Evolutionary conservation across 2,329 filamentous ascomycete species (phyloP).

Genomic region (Calonectria pseudoreteaudii): DNA sequence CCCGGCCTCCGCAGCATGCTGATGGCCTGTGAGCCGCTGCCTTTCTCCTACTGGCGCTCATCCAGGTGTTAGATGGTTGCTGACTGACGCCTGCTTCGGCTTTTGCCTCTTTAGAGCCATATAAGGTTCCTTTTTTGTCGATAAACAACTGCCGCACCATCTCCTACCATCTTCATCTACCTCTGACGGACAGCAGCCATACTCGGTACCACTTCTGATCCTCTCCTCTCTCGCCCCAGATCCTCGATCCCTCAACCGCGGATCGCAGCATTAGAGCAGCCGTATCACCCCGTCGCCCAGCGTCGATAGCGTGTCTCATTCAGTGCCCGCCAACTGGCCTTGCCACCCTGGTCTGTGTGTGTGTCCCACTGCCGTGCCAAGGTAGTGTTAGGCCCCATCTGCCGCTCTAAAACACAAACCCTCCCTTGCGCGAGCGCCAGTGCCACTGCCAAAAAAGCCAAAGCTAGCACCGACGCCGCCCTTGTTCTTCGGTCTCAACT

Average conservation of each 20-base stretch:
- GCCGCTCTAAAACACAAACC: constrained; percentile 26
- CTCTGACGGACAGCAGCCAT: neutral
- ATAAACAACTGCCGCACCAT: constrained; percentile 22
- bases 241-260: neutral
- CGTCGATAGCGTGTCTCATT: constrained; percentile 17
- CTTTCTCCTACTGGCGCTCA: constrained; percentile 6
- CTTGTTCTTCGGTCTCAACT: constrained; percentile 19
- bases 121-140: constrained; percentile 17
- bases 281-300: constrained; percentile 8
- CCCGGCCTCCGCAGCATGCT: constrained; percentile 29
- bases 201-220: neutral
- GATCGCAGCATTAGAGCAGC: neutral
- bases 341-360: constrained; percentile 16
- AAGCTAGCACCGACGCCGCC: constrained; percentile 13
- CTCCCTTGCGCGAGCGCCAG: constrained; percentile 26
- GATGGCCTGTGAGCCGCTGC: constrained; percentile 23
- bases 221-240: neutral
- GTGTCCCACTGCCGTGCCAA: constrained; percentile 26
- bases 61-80: constrained; percentile 19
- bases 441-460: constrained; percentile 18
- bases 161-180: constrained; percentile 1
- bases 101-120: constrained; percentile 18
- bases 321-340: constrained; percentile 16
- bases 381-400: constrained; percentile 24
- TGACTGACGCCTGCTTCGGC: constrained; percentile 19